Evolutionary conservation across 345 rosid genomes (phyloP).

Genomic region (Bruguiera gymnorhiza): DNA sequence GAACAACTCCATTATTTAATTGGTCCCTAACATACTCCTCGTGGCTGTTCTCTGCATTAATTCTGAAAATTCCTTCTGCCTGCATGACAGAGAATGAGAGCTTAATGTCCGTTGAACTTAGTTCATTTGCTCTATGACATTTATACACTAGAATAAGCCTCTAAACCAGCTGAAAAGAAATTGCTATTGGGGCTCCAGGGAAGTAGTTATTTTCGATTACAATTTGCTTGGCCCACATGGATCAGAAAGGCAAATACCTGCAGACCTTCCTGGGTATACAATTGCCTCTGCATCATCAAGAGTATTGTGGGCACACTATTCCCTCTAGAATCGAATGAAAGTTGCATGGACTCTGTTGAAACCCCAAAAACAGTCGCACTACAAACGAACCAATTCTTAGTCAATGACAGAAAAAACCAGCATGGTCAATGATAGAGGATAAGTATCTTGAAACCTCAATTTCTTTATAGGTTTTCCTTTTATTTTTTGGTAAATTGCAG

Average conservation of each 20-base stretch:
- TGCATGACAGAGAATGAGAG: slow-evolving; percentile 20
- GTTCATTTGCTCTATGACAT: background rate
- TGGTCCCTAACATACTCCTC: slow-evolving; percentile 90
- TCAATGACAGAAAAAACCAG: slow-evolving; percentile 1
- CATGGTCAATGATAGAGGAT: background rate
- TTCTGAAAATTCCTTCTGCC: slow-evolving; percentile 98
- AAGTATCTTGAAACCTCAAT: background rate
- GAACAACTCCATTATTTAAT: slow-evolving; percentile 75
- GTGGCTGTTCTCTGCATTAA: slow-evolving; percentile 82
- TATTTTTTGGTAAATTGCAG: too few relatives aligned
- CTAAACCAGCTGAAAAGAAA: background rate
- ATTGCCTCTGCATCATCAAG: slow-evolving; percentile 72
- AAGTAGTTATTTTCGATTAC: background rate
- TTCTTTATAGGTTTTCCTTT: too few relatives aligned
- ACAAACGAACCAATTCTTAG: slow-evolving; percentile 24
- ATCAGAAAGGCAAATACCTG: slow-evolving; percentile 40
- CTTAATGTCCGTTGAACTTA: background rate
- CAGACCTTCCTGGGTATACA: slow-evolving; percentile 82
- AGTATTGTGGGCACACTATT: slow-evolving; percentile 92
- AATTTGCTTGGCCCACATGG: slow-evolving; percentile 4
- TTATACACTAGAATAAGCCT: background rate
- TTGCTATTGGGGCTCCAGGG: background rate
- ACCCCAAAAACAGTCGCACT: slow-evolving; percentile 96
- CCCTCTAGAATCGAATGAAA: slow-evolving; percentile 86
- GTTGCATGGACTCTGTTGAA: slow-evolving; percentile 96